Percentiles rank a stretch among this genome's conserved stretches.
These are phyloP conservation scores for Colletotrichum godetiae DNA, from an alignment of 2,329 filamentous ascomycete genomes.

Conservation along the genomic window DNA sequence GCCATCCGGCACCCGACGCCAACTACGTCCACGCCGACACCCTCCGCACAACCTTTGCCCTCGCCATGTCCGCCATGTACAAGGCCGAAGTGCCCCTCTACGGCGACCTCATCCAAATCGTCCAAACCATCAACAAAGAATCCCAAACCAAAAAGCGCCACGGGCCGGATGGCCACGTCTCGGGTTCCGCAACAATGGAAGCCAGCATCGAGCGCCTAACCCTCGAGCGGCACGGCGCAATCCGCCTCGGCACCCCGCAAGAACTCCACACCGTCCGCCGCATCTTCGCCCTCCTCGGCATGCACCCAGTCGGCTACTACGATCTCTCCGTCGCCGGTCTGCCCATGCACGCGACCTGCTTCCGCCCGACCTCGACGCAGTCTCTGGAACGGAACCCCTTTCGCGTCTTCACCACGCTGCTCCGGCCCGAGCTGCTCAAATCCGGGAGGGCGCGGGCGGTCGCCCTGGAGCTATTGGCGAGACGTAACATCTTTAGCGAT, in stretches of 20 bases:
- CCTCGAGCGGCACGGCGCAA: conserved; percentile 57
- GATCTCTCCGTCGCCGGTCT: conserved; percentile 58
- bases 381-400: conserved; percentile 57
- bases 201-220: conserved; percentile 4
- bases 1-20: not conserved
- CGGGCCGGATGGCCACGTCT: not conserved
- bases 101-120: conserved; percentile 45
- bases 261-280: conserved; percentile 56
- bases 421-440: conserved; percentile 54
- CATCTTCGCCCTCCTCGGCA: conserved; percentile 58
- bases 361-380: conserved; percentile 51
- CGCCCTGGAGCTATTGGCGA: conserved; percentile 46
- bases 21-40: conserved; percentile 34
- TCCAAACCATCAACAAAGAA: conserved; percentile 41
- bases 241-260: conserved; percentile 56
- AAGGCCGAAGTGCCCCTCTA: conserved; percentile 48
- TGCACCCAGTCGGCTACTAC: conserved; percentile 64
- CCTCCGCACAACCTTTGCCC: conserved; percentile 43
- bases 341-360: conserved; percentile 64
- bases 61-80: conserved; percentile 50
- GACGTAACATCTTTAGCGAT: conserved; percentile 54
- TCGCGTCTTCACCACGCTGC: conserved; percentile 49
- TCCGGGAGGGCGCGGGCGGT: conserved; percentile 44
- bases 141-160: not conserved
- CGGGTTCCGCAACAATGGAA: not conserved